These are phyloP conservation scores for Apiotrichum sp. DNA, from an alignment of 1,284 basidiomycete genomes.

Conservation along the genomic window DNA sequence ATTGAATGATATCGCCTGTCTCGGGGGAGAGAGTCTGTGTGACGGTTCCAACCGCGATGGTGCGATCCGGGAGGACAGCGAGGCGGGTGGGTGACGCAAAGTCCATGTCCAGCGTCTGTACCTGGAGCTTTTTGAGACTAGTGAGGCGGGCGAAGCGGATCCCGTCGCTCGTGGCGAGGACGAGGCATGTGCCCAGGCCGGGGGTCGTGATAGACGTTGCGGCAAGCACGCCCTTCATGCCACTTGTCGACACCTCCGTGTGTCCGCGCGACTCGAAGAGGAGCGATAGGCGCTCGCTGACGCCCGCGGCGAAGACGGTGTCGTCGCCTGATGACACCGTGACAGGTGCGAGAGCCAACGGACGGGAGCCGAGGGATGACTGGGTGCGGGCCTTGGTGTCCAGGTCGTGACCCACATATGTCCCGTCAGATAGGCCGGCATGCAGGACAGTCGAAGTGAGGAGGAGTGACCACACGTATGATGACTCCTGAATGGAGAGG, in stretches of 20 bases:
- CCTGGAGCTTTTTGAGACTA: constrained; percentile 73
- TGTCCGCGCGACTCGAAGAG: constrained; percentile 61
- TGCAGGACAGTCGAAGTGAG: constrained; percentile 56
- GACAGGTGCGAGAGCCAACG: constrained; percentile 17
- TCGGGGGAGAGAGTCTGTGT: constrained; percentile 54
- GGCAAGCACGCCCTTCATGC: constrained; percentile 63
- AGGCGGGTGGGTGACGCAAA: constrained; percentile 62
- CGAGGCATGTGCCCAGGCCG: constrained; percentile 53
- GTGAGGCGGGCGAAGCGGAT: constrained; percentile 61
- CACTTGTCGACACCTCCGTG: constrained; percentile 63
- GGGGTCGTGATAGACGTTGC: constrained; percentile 54
- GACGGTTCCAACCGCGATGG: constrained; percentile 61
- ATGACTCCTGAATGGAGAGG: constrained; percentile 12
- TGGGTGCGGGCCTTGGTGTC: constrained; percentile 46
- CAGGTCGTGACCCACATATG: constrained; percentile 58
- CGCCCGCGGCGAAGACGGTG: constrained; percentile 27
- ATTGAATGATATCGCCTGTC: constrained; percentile 52
- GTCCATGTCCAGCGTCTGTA: constrained; percentile 67
- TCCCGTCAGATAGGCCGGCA: constrained; percentile 73
- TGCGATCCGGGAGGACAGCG: constrained; percentile 54
- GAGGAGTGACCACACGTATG: constrained; percentile 23
- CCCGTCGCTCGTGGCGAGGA: constrained; percentile 56
- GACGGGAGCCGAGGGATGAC: constrained; percentile 35
- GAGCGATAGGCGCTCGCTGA: constrained; percentile 40
- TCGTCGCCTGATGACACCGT: constrained; percentile 28